Base-by-base conservation (phyloP, 225 moss, liverwort and hornwort species). In the Pseudisothecium myosuroides region DNA sequence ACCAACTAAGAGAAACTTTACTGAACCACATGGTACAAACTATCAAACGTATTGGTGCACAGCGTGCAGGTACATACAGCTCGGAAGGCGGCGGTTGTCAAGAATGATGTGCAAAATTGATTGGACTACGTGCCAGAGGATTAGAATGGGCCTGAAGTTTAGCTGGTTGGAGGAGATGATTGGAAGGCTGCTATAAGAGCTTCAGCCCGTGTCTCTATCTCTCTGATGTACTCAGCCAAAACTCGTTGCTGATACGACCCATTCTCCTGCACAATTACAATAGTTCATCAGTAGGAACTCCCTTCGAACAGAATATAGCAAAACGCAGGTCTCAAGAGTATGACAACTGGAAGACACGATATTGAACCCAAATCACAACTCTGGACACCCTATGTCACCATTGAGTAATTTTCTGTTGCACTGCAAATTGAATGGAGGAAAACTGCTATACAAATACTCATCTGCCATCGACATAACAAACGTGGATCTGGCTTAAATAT, bases 171-270 rank as follows among this genome's bases (percentile, higher is more conserved):
- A 88, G 92, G 86, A 87, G 94, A 87, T 50, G 88, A 84, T 88
- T 93, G 87, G 69, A 96, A 95, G 66, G 97, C 95, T 80, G 95
- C 94, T 80, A 92, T 89, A 79, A 98, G 87, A 81, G 93, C 87
- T 71, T 93, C 90, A 75, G 92, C 93, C 90, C 96, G 96, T 68
- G 92, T 89, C 82, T 96, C 93, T 89, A 97, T 96, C 88, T 93
- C 98, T 94, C 93, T 93, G 67, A 98, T 85, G 72, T 97, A 98
- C 87, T 98, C 97, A 20, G 94, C 93, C 72, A 98, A 89, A 91
- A 98, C 88, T 69, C 97, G 94, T 91, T 97, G 97, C 89, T 97
- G 96, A 62, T 97, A 98, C 39, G 97, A 94, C 15, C 98, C 98
- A 86, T 93, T 97, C 81, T 96, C 98, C 98, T 98, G 95, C 93